phyloP scores from a whole-genome alignment of 768 basidiomycete species.

The Tulasnella sp. region DNA sequence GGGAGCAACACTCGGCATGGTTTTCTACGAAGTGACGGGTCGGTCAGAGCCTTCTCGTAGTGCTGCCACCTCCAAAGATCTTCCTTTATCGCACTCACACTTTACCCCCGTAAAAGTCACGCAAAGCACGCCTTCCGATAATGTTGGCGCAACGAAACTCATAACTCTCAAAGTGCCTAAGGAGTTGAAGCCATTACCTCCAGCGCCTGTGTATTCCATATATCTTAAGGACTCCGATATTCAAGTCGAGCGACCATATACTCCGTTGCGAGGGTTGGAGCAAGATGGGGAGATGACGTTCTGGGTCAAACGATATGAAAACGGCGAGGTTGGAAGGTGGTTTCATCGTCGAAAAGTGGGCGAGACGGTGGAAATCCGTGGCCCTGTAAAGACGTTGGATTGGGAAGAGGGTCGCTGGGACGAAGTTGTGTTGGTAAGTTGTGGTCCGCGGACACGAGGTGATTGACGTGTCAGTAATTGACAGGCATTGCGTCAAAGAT shows the following conservation, averaged over 20 bases:
- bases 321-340: slow-evolving; percentile 76
- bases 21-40: slow-evolving; percentile 4
- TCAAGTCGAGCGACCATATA: slow-evolving; percentile 77
- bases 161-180: slow-evolving; percentile 48
- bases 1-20: not conserved
- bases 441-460: not conserved
- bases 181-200: slow-evolving; percentile 21
- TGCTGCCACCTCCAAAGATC: slow-evolving; percentile 18
- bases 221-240: slow-evolving; percentile 81
- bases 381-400: slow-evolving; percentile 57
- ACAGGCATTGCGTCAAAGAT: slow-evolving; percentile 36
- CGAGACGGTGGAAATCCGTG: slow-evolving; percentile 61
- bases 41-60: slow-evolving; percentile 17
- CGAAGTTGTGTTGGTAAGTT: slow-evolving; percentile 60
- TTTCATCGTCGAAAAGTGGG: slow-evolving; percentile 56
- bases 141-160: slow-evolving; percentile 46
- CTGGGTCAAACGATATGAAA: slow-evolving; percentile 60
- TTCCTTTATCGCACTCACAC: slow-evolving; percentile 26
- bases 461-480: slow-evolving; percentile 1
- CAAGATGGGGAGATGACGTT: slow-evolving; percentile 53
- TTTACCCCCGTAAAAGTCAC: slow-evolving; percentile 48
- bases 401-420: slow-evolving; percentile 52
- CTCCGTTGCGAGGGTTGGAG: slow-evolving; percentile 62
- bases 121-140: slow-evolving; percentile 32
- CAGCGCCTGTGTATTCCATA: slow-evolving; percentile 53